Base-by-base conservation (phyloP, 768 basidiomycete species). In the Cyathus striatus region DNA sequence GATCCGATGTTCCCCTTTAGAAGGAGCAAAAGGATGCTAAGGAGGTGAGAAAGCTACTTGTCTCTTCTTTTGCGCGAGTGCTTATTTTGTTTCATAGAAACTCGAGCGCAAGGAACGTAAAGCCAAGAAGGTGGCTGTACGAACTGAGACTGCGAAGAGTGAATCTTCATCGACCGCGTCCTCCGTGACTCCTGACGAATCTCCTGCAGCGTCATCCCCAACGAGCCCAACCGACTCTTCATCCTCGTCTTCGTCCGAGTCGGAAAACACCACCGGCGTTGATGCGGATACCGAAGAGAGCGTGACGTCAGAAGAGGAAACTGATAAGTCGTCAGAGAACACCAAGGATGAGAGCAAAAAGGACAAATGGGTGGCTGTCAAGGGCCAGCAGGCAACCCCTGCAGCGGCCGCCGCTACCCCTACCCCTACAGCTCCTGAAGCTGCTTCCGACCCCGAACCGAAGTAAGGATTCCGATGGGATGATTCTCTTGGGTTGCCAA, bases 281-380 rank as follows among this genome's bases (percentile, higher is more conserved):
- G 87, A 87, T 45, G 84, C 81, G 6, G 87, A 89, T 54, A 78
- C 78, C 18, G 86, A 89, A 60, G 83, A 82, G 55, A 86, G 83
- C 54, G 65, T 83, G 49, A 82, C 84, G 3, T 86, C 84, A 24
- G 86, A 88, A 52, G 84, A 86, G 42, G 86, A 86, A 54, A 56
- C 58, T 17, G 75, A 80, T 30, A 76, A 75, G 53, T 51, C 56
- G 16, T 59, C 55, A 34, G 59, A 54, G 42, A 58, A 56, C 43
- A 53, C 48, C 17, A 59, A 58, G 35, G 62, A 55, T 23, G 62
- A 69, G 30, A 60, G 50, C 36, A 60, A 62, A 52, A 76, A 74
- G 57, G 86, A 89, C 55, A 86, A 84, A 57, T 90, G 87, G 87
- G 78, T 89, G 39, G 69, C 84, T 16, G 80, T 90, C 58, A 84